Evolutionary conservation across 1,139 yeast genomes (phyloP), one percentile per base, ranked within the genome.

Genomic region (Sugiyamaella xylanicola): DNA sequence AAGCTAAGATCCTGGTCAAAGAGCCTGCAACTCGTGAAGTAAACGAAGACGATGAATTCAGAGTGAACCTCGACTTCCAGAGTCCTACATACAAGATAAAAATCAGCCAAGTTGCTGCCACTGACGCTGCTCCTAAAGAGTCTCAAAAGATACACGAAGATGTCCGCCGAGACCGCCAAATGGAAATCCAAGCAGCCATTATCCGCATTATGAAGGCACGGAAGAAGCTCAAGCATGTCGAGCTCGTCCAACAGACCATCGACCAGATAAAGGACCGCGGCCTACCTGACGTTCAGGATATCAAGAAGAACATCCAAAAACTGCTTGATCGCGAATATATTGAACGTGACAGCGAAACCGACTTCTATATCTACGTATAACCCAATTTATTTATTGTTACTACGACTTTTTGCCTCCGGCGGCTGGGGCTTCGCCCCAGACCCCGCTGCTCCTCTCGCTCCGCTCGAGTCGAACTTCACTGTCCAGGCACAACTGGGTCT

Each of bases 171-270:
- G 73, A 71, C 42, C 66, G 72, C 19, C 63, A 65, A 40, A 67
- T 66, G 59, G 69, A 68, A 42, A 61, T 74, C 9, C 74, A 70
- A 52, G 76, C 77, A 0, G 70, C 71, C 9, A 68, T 74, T 16
- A 68, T 71, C 8, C 65, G 77, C 13, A 56, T 66, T 32, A 63
- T 54, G 57, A 74, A 74, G 61, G 57, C 68, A 2, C 61, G 68
- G 3, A 66, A 66, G 50, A 56, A 56, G 17, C 59, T 75, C 46
- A 47, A 56, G 2, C 80, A 77, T 59, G 66, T 65, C 0, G 69
- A 67, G 25, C 66, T 77, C n/a, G 64, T 74, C 1, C 68, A 65
- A 41, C 64, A 63, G 53, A 65, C 70, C 1, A 59, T 69, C 25
- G 68, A 65, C 9, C 60, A 58, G 51, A 65, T 68, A 32, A 65